Conservation (phyloP, 2,329 filamentous ascomycete genomes). For the Colletotrichum lindemuthianum region DNA sequence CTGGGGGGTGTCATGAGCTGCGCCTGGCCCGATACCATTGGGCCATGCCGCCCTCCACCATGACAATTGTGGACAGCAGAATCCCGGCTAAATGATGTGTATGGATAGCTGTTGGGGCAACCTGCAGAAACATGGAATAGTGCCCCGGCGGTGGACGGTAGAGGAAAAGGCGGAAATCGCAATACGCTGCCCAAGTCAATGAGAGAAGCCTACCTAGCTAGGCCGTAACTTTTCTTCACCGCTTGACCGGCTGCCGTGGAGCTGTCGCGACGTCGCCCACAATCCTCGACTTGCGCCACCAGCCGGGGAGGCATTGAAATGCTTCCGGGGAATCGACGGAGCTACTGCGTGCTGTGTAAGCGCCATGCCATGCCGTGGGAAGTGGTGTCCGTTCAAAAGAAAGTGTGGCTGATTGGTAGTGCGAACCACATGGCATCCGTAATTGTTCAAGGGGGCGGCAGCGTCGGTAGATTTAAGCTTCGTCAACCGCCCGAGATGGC, state of each 20-base stretch:
- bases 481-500: constrained; percentile 19
- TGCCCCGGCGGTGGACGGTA: constrained; percentile 18
- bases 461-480: constrained; percentile 21
- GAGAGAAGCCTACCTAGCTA: constrained; percentile 6
- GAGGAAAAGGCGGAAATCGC: constrained; percentile 16
- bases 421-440: too few relatives aligned
- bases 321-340: too few relatives aligned
- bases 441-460: too few relatives aligned
- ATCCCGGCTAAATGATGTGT: constrained; percentile 34
- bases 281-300: too few relatives aligned
- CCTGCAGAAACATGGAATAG: constrained; percentile 22
- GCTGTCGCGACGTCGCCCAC: not conserved
- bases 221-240: constrained; percentile 29
- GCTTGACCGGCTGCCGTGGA: constrained; percentile 10
- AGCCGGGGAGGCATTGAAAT: too few relatives aligned
- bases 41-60: constrained; percentile 17
- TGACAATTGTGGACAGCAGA: constrained; percentile 24
- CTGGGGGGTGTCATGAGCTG: constrained; percentile 36
- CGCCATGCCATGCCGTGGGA: not conserved
- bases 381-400: constrained; percentile 7
- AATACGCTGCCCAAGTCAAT: constrained; percentile 13
- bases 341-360: not conserved
- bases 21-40: constrained; percentile 32
- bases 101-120: constrained; percentile 27
- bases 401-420: constrained; percentile 19